Evolutionary conservation across 2,329 filamentous ascomycete species (phyloP), one percentile per base, ranked within the genome.

Genomic region (Sporothrix curviconia): DNA sequence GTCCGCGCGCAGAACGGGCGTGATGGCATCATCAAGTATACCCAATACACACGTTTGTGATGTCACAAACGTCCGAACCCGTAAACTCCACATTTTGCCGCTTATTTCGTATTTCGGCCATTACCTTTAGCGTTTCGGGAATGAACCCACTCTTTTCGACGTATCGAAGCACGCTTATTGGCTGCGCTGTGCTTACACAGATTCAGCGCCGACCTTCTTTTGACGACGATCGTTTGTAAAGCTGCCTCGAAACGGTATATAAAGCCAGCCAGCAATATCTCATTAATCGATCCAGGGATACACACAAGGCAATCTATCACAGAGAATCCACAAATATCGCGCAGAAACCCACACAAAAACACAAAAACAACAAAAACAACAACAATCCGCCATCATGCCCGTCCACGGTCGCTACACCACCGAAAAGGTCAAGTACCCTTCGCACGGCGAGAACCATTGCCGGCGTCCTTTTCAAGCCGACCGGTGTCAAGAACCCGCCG

Each of bases 361-460:
- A 19, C 37, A 15, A 40, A 17, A 17, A 40, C 37, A 40, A 40
- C 37, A 40, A 40, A 17, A 40, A 40, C 37, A 40, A 40, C 37
- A 40, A 15, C 7, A 8, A 43, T 25, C n/a, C 40, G 17, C 15
- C 39, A 46, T 9, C 17, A 47, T 55, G 37, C 32, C 43, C n/a
- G 40, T 43, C 19, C 54, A 56, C 44, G 54, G 54, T 34, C 54
- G 25, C 12, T 56, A 56, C 54, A 56, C 44, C 3, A 56, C 54
- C 17, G 54, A 56, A 30, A 56, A 56, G 54, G 54, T 56, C 7
- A 56, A 32, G n/a, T 56, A 49, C 25, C 54, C 54, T 9, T 56
- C 54, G 3, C 54, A 50, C 36, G 54, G 54, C 12, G 54, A 56
- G 36, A n/a, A 56, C 44, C n/a, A 43, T 56, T 32, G 54, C 54